Evolutionary conservation across 192 early-diverging fungal species (phyloP).

Genomic region (Allomyces macrogynus): DNA sequence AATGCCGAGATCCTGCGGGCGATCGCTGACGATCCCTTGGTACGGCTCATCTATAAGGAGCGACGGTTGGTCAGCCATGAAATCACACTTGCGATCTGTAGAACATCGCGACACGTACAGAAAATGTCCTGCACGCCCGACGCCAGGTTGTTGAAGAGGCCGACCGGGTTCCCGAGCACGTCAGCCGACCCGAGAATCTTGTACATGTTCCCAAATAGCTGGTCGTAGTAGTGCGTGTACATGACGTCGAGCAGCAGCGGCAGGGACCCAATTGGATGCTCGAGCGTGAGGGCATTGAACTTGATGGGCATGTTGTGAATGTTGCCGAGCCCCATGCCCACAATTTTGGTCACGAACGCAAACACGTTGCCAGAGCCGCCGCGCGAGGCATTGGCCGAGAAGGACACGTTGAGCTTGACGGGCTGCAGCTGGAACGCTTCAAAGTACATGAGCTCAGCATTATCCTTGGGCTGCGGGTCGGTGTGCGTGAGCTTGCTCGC

Average conservation of each 20-base stretch:
- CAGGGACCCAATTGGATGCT: slow-evolving; percentile 67
- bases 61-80: no score
- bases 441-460: slow-evolving; percentile 67
- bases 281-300: slow-evolving; percentile 69
- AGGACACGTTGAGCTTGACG: slow-evolving; percentile 88
- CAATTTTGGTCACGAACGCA: slow-evolving; percentile 54
- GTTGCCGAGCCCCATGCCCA: slow-evolving; percentile 95
- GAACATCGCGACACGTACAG: slow-evolving; percentile 18
- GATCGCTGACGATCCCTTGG: slow-evolving; percentile 40
- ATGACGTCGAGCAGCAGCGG: slow-evolving; percentile 57
- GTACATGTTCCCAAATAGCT: slow-evolving; percentile 44
- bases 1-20: slow-evolving; percentile 83
- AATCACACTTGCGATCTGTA: no score
- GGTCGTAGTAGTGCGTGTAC: slow-evolving; percentile 56
- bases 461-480: slow-evolving; percentile 43
- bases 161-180: slow-evolving; percentile 92
- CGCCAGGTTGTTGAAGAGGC: slow-evolving; percentile 84
- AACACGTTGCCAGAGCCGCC: slow-evolving; percentile 19
- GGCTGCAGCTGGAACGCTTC: slow-evolving; percentile 86
- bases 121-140: slow-evolving; percentile 90
- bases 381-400: slow-evolving; percentile 16
- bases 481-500: slow-evolving; percentile 7
- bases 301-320: slow-evolving; percentile 80
- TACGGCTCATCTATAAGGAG: neutral
- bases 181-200: slow-evolving; percentile 86